Evolutionary conservation across 768 basidiomycete genomes (phyloP), one percentile per base, ranked within the genome.

Genomic region (Scleroderma citrinum): DNA sequence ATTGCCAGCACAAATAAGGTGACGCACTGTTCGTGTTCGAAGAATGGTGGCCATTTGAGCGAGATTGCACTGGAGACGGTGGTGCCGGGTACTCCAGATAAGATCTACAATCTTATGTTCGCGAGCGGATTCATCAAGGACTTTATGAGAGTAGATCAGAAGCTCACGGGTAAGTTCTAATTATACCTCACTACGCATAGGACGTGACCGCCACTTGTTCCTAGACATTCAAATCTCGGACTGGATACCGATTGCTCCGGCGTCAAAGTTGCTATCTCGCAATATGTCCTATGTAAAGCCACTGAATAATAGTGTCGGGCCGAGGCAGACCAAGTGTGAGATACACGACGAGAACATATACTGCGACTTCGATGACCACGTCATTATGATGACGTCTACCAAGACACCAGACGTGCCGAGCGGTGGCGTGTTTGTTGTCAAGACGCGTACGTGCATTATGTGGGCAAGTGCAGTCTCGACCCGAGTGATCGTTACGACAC

Each of bases 221-320:
- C 17, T 51, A 98, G 95, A 97, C 56, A 80, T 99, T 47, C 93
- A 99, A 66, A 90, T 92, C 59, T 87, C 92, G 4, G 96, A 98
- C 63, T 98, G 96, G 96, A 71, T 78, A 16, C 93, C 95, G 0
- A 71, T 73, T 4, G 59, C 69, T 0, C 71, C 78, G 0, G 80
- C 76, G 13, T 80, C 83, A 30, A 80, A 83, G 48, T 76, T 91
- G 35, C 80, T 96, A 10, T 75, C 82, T 23, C 80, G 95, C 10
- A 89, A 92, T 54, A 92, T 94, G 83, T 91, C 91, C 23, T 99
- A 98, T 68, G 94, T 97, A 71, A 97, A 95, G 64, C 94, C 93
- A 0, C 72, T 99, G 26, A 82, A 78, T 54, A 93, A 80, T 1
- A 82, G 83, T 47, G 79, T 99, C 26, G 96, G 96, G 0, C 96